These are phyloP conservation scores for Trichoderma virens DNA, from an alignment of 495 filamentous ascomycete genomes.

Conservation along the genomic window DNA sequence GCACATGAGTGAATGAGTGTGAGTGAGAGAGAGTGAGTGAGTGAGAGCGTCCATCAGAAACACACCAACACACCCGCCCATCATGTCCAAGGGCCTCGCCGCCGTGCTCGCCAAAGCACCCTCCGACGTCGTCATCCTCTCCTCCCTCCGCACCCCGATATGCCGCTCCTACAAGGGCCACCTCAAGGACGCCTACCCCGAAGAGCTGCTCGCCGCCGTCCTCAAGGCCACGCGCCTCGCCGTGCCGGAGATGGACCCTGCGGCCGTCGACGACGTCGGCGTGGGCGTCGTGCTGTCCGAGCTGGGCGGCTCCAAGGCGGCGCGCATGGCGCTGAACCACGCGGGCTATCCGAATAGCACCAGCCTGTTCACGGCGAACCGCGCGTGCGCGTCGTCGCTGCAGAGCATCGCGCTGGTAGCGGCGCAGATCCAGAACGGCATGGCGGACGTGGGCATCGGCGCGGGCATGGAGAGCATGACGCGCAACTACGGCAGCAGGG, in stretches of 20 bases:
- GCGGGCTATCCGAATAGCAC: slow-evolving; percentile 65
- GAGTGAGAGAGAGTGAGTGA: neutral
- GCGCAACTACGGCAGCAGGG: slow-evolving; percentile 71
- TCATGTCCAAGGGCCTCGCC: slow-evolving; percentile 46
- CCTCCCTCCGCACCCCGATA: slow-evolving; percentile 78
- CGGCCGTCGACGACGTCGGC: slow-evolving; percentile 67
- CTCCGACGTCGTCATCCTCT: slow-evolving; percentile 80
- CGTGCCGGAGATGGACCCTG: slow-evolving; percentile 60
- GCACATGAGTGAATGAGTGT: no score
- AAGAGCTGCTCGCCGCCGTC: slow-evolving; percentile 78
- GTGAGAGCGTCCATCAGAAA: neutral
- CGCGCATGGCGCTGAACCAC: slow-evolving; percentile 82
- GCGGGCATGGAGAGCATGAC: slow-evolving; percentile 96
- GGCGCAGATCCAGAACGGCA: slow-evolving; percentile 60
- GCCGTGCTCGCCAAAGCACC: slow-evolving; percentile 75
- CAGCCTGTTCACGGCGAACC: slow-evolving; percentile 76
- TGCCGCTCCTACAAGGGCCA: slow-evolving; percentile 74
- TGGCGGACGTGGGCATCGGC: slow-evolving; percentile 72
- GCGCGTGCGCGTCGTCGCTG: slow-evolving; percentile 74
- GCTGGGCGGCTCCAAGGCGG: slow-evolving; percentile 84
- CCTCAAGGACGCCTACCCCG: slow-evolving; percentile 83
- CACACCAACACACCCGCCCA: neutral
- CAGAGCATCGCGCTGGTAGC: slow-evolving; percentile 65
- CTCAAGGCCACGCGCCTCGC: slow-evolving; percentile 71
- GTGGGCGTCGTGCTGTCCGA: slow-evolving; percentile 86